Conservation (phyloP, 1,139 yeast genomes). For the Sugiyamaella grinbergsii region DNA sequence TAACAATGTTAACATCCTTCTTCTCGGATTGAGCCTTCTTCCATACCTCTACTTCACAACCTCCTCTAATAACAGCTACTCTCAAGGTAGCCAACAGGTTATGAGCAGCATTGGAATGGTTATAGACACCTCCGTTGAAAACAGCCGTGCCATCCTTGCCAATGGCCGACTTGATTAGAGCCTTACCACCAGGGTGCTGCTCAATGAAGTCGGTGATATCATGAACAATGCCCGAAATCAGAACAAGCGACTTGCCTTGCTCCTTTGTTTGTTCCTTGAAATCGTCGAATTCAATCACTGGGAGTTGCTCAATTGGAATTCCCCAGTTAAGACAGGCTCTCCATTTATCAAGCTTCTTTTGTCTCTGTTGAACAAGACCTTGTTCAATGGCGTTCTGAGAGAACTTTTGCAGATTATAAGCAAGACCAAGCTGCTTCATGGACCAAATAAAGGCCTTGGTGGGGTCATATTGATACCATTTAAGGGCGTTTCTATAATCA, state of each 20-base stretch:
- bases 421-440: conserved; percentile 76
- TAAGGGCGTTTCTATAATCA: conserved; percentile 95
- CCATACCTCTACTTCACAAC: conserved; percentile 85
- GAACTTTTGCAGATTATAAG: conserved; percentile 88
- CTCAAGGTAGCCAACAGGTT: conserved; percentile 94
- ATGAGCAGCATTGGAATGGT: conserved; percentile 97
- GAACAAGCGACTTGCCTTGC: conserved; percentile 58
- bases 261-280: conserved; percentile 68
- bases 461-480: conserved; percentile 99
- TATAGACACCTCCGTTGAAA: conserved; percentile 96
- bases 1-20: conserved; percentile 55
- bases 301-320: conserved; percentile 75
- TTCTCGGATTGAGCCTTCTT: conserved; percentile 56
- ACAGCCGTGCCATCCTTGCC: conserved; percentile 98
- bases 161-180: conserved; percentile 77
- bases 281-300: conserved; percentile 87
- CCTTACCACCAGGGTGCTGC: conserved; percentile 98
- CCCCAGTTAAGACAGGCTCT: conserved; percentile 90
- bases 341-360: conserved; percentile 87
- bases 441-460: conserved; percentile 79
- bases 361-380: conserved; percentile 93
- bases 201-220: conserved; percentile 81
- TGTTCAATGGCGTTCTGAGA: conserved; percentile 96
- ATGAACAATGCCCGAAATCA: conserved; percentile 93
- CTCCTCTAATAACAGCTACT: conserved; percentile 90